Evolutionary conservation across 495 filamentous ascomycete species (phyloP), one percentile per base, ranked within the genome.

Genomic region (Poronia punctata): DNA sequence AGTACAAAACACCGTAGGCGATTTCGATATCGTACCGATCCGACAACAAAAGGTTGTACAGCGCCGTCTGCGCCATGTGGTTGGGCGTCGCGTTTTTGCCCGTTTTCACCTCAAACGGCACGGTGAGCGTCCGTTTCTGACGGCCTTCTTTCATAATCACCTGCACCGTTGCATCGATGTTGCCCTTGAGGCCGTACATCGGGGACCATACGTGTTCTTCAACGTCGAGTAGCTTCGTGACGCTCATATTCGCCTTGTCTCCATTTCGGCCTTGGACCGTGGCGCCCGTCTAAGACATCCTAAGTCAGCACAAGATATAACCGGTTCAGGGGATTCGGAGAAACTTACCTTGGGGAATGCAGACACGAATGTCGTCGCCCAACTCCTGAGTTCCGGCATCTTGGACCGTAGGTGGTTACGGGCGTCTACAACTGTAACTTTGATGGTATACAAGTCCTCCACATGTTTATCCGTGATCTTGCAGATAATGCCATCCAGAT

Each of bases 141-240:
- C 17, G 67, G 52, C 43, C 75, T 20, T 95, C 86, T 28, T 78
- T 60, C 66, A 93, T 83, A 4, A 75, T 76, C n/a, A 90, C 79
- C 64, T 97, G 86, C 9, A 98, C 83, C 4, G 92, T 97, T n/a
- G 92, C 92, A 65, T 98, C 92, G 40, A 98, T 87, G 57, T 95
- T 97, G 21, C 92, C 92, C 64, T 98, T 97, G 5, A 98, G 71
- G 0, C 92, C 92, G 55, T 90, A 97, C 80, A 86, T 87, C 5
- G 92, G 92, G 11, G 92, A 96, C 92, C 89, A 96, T 25, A 96
- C 75, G 52, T 96, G 89, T 60, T 98, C 92, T 60, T 98, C 92
- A 15, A 97, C 86, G 54, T 95, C 92, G 28, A 98, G 80, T 23
- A 98, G 67, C 56, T 95, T 96, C 59, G 78, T 95, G 48, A 98